phyloP scores from a whole-genome alignment of 169 alveolate species.

The Plasmodium billcollinsi region DNA sequence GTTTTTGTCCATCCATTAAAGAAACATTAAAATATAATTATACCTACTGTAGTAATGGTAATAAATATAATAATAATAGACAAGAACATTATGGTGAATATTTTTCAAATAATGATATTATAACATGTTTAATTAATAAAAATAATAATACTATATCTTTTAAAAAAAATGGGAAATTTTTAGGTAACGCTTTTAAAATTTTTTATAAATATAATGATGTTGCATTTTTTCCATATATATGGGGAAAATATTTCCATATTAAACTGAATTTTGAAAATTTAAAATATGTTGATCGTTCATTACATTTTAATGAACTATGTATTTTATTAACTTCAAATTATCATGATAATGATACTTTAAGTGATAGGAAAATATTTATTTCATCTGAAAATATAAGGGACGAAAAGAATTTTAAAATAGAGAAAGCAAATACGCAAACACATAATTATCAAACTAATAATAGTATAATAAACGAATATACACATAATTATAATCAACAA shows the following conservation, averaged over 20 bases:
- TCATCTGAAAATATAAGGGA: background rate
- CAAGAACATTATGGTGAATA: constrained; percentile 41
- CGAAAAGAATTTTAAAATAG: background rate
- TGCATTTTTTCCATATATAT: constrained; percentile 68
- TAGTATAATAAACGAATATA: background rate
- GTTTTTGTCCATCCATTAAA: constrained; percentile 57
- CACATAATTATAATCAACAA: background rate
- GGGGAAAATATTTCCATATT: constrained; percentile 58
- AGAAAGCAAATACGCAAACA: background rate
- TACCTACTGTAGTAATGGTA: constrained; percentile 71
- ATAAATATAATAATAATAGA: constrained; percentile 54
- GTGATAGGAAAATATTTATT: constrained; percentile 21
- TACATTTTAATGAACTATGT: constrained; percentile 17
- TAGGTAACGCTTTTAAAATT: constrained; percentile 71
- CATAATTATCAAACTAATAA: background rate
- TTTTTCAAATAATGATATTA: constrained; percentile 36
- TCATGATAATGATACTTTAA: background rate
- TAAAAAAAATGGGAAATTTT: constrained; percentile 64
- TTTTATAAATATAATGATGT: constrained; percentile 72
- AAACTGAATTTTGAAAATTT: constrained; percentile 56
- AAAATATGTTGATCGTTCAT: constrained; percentile 35
- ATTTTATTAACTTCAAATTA: background rate
- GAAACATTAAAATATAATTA: constrained; percentile 69
- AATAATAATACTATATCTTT: constrained; percentile 50
- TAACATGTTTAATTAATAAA: constrained; percentile 70